Percentiles rank a stretch among this genome's conserved stretches.
Evolutionary conservation across 2,329 filamentous ascomycete species (phyloP).

Genomic region (Alternaria postmessia): DNA sequence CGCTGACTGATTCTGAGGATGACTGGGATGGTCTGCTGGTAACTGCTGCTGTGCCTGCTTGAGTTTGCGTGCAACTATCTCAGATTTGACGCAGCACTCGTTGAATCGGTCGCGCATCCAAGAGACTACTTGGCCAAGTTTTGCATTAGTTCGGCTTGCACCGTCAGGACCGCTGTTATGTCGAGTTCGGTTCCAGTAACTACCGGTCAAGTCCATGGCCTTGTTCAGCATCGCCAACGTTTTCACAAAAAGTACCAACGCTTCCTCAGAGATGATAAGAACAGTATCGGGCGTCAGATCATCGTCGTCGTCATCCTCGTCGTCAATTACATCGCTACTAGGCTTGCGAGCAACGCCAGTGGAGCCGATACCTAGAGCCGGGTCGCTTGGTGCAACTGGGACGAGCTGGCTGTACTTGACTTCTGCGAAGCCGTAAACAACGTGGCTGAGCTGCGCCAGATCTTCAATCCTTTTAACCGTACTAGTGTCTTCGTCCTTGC

Average conservation of each 20-base stretch:
- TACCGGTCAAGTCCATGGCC: slow-evolving; percentile 92
- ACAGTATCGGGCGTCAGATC: slow-evolving; percentile 87
- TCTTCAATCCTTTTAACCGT: slow-evolving; percentile 88
- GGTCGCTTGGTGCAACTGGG: slow-evolving; percentile 79
- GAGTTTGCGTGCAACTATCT: slow-evolving; percentile 88
- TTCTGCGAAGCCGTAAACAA: slow-evolving; percentile 96
- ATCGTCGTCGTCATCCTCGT: slow-evolving; percentile 53
- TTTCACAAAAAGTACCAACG: slow-evolving; percentile 95
- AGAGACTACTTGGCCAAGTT: slow-evolving; percentile 92
- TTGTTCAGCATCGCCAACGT: slow-evolving; percentile 87
- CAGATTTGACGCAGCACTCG: slow-evolving; percentile 94
- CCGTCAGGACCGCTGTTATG: slow-evolving; percentile 60
- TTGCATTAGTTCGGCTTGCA: slow-evolving; percentile 48
- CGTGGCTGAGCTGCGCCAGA: slow-evolving; percentile 89
- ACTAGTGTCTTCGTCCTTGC: slow-evolving; percentile 78
- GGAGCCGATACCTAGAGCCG: slow-evolving; percentile 67
- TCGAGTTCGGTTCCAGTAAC: slow-evolving; percentile 88
- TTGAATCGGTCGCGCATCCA: slow-evolving; percentile 96
- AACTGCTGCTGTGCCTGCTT: slow-evolving; percentile 85
- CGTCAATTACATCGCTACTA: slow-evolving; percentile 59
- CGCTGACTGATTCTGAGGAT: slow-evolving; percentile 78
- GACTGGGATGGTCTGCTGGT: slow-evolving; percentile 83
- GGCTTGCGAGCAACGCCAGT: slow-evolving; percentile 57
- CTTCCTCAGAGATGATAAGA: slow-evolving; percentile 89
- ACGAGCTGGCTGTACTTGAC: slow-evolving; percentile 99